These are phyloP conservation scores for Coniosporium apollinis DNA, from an alignment of 495 filamentous ascomycete species.

Conservation along the genomic window DNA sequence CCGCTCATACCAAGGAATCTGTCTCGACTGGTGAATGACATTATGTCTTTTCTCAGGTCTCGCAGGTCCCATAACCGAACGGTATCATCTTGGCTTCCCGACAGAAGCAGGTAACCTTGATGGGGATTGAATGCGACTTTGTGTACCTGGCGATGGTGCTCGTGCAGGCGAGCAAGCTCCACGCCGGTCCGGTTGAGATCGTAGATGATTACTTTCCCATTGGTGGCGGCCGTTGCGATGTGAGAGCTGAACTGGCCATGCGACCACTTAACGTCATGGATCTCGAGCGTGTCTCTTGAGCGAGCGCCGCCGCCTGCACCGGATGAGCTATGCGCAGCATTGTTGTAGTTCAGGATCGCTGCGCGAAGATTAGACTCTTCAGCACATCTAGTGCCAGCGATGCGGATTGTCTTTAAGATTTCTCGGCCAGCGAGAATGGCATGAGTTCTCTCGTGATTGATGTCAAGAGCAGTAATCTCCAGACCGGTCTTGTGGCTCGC, in stretches of 20 bases:
- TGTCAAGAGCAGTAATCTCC: slow-evolving; percentile 59
- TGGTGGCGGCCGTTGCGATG: slow-evolving; percentile 71
- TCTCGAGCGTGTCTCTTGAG: slow-evolving; percentile 57
- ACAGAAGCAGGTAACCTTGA: slow-evolving; percentile 57
- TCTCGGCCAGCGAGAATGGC: slow-evolving; percentile 70
- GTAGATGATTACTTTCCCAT: slow-evolving; percentile 75
- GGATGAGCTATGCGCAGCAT: slow-evolving; percentile 41
- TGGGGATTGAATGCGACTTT: slow-evolving; percentile 80
- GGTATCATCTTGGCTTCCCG: slow-evolving; percentile 81
- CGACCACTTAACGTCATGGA: slow-evolving; percentile 76
- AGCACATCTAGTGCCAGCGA: slow-evolving; percentile 49
- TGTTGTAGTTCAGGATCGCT: slow-evolving; percentile 52
- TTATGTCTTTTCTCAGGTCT: slow-evolving; percentile 34
- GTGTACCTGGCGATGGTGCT: slow-evolving; percentile 86
- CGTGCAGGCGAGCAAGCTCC: slow-evolving; percentile 61
- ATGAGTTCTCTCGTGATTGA: slow-evolving; percentile 56
- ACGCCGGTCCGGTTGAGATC: slow-evolving; percentile 59
- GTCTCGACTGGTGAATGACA: slow-evolving; percentile 33
- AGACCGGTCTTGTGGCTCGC: slow-evolving; percentile 54
- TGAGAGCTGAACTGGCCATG: slow-evolving; percentile 44
- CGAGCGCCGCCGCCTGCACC: slow-evolving; percentile 32
- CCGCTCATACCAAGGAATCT: slow-evolving; percentile 51
- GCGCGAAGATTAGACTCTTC: slow-evolving; percentile 71
- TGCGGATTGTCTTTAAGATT: slow-evolving; percentile 64
- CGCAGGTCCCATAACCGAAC: slow-evolving; percentile 69